Conservation (phyloP, 2,329 filamentous ascomycete species). For the Corinectria fuckeliana region DNA sequence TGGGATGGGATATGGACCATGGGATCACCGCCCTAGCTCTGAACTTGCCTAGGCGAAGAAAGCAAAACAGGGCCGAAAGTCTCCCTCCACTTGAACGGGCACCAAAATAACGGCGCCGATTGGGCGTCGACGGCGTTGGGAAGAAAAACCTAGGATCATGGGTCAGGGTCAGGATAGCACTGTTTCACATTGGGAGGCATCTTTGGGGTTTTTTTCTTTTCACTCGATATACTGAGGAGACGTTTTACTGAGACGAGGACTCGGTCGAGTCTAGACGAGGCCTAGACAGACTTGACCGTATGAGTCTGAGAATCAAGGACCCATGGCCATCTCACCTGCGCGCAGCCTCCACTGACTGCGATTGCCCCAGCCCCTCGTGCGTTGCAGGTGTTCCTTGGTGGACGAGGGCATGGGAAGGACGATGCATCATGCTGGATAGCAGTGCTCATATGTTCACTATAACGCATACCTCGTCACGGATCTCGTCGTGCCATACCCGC, state of each 20-base stretch:
- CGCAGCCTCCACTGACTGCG: not conserved
- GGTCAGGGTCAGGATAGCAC: constrained; percentile 26
- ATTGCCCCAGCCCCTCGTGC: not conserved
- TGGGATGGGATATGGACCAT: not conserved
- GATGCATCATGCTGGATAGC: too few relatives aligned
- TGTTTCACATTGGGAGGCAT: not conserved
- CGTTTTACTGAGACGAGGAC: not conserved
- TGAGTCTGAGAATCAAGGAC: not conserved
- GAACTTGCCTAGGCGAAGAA: not conserved
- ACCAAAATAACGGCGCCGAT: constrained; percentile 27
- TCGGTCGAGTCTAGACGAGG: not conserved
- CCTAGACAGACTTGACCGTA: not conserved
- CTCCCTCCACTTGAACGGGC: constrained; percentile 25
- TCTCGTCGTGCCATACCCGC: too few relatives aligned
- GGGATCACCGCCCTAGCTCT: not conserved
- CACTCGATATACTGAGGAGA: not conserved
- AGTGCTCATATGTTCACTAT: not conserved
- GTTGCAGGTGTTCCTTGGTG: not conserved
- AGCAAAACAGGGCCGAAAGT: not conserved
- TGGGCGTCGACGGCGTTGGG: constrained; percentile 25
- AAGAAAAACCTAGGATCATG: constrained; percentile 23
- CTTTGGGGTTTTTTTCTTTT: not conserved
- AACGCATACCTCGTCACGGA: not conserved
- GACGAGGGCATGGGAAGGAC: too few relatives aligned
- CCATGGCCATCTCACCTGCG: not conserved